Evolutionary conservation across 2,329 filamentous ascomycete genomes (phyloP), one percentile per base, ranked within the genome.

Genomic region (Pseudogymnoascus sp.): DNA sequence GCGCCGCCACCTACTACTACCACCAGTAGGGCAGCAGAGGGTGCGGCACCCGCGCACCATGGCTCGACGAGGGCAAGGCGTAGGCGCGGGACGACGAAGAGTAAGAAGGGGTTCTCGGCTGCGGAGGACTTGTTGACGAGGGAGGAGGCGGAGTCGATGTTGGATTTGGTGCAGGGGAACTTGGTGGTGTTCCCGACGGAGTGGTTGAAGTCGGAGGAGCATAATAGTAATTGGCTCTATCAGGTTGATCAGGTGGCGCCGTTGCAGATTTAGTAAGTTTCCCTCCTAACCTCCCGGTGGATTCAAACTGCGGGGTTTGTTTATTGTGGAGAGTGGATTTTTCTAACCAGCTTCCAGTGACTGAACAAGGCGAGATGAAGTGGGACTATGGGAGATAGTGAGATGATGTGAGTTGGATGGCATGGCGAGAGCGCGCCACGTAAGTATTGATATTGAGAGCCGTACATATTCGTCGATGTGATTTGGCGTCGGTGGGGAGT

Each of bases 181-280:
- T 75, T 99, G 61, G 93, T 99, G 26, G 79, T 91, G 67, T 99
- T 96, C 80, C 95, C 95, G 5, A 96, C 97, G 75, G 91, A 99
- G 71, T 99, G 96, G 92, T 84, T 96, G 62, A 84, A 89, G 70
- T 89, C 88, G 63, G 95, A 97, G 77, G 95, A 97, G 79, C 86
- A 88, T 72, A 93, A 91, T 68, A 91, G 92, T 63, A 96, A 97
- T 73, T 99, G 95, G 95, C 83, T 97, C 66, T 97, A 96, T 77
- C 91, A 93, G 72, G 91, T 97, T 63, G 95, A 99, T 75, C 89
- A 96, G 75, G 88, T 99, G 73, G 96, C 95, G 70, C 95, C 95
- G 63, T 81, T 99, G 77, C 92, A 97, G 78, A 97, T 99, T 72
- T 99, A 99, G 90, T 91, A 82, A 87, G 89, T 83, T 40, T 46